A percentile compares a stretch with the other conserved stretches of the same genome.
Evolutionary conservation across 208 protist species (phyloP).

Genomic region (Trypanosomatidae sp.): DNA sequence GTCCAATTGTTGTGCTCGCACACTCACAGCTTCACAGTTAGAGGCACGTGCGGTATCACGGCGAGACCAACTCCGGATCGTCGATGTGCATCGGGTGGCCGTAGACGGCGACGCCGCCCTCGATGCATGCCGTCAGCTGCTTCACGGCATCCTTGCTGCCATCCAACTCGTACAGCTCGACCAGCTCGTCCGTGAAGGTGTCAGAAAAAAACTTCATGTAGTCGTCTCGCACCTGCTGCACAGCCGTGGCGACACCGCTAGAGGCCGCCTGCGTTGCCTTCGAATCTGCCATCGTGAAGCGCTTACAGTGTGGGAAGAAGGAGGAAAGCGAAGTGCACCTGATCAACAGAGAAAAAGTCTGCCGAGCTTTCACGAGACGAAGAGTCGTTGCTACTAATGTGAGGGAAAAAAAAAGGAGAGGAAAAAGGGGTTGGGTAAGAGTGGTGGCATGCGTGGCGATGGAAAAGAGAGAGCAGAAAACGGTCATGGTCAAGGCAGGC

Average conservation of each 20-base stretch:
- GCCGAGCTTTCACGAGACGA: no score
- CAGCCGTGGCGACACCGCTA: conserved; percentile 18
- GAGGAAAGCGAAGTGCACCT: no score
- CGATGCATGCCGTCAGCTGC: conserved; percentile 82
- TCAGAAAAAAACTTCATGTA: conserved; percentile 91
- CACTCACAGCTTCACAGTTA: not conserved
- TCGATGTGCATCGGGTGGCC: conserved; percentile 56
- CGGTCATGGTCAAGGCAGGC: no score
- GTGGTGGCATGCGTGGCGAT: no score
- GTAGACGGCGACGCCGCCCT: conserved; percentile 79
- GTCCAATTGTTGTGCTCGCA: no score
- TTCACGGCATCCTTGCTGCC: conserved; percentile 73
- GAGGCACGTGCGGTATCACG: not conserved
- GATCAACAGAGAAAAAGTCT: no score
- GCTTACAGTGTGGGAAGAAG: no score
- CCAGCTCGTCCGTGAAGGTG: conserved; percentile 77
- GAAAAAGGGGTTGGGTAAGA: no score
- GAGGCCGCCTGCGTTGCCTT: not conserved
- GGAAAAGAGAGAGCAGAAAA: no score
- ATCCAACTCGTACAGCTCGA: conserved; percentile 80
- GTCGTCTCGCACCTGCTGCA: conserved; percentile 61
- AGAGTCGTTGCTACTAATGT: no score
- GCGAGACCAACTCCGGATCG: no score
- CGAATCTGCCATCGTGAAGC: not conserved
- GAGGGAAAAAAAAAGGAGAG: no score